phyloP scores from a whole-genome alignment of 345 rosid genomes.

The Syzygium grande region DNA sequence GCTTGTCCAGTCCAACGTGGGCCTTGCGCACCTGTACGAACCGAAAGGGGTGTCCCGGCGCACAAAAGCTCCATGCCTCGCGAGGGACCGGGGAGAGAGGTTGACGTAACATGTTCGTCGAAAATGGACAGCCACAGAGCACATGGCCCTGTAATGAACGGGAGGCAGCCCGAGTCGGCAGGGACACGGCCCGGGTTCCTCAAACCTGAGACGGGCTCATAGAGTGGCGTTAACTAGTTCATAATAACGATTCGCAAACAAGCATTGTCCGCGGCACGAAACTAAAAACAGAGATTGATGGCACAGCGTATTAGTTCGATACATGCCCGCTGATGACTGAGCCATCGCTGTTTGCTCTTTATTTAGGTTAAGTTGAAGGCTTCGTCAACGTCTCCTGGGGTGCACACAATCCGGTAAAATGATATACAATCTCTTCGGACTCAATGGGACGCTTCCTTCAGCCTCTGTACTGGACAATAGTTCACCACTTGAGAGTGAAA shows the following conservation, averaged over 20 bases:
- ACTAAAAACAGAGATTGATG: not conserved
- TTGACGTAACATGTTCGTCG: not conserved
- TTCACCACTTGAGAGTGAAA: not conserved
- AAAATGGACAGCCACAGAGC: not conserved
- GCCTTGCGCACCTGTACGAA: not conserved
- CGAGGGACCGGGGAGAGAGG: not conserved
- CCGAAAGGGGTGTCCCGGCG: accelerated
- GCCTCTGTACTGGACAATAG: not conserved
- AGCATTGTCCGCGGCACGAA: not conserved
- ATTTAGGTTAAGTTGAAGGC: not conserved
- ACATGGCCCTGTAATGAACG: not conserved
- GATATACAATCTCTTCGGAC: not conserved
- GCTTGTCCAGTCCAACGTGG: not conserved
- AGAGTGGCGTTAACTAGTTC: not conserved
- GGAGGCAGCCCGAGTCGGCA: not conserved
- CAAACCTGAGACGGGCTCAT: not conserved
- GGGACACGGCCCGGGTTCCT: not conserved
- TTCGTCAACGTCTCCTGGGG: not conserved
- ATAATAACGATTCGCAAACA: not conserved
- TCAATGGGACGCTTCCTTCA: not conserved
- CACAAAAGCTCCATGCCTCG: not conserved
- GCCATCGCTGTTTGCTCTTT: not conserved
- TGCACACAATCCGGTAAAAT: not conserved
- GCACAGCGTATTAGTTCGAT: not conserved
- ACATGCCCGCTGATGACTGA: not conserved